Base-by-base conservation (phyloP, 2,329 filamentous ascomycete species). In the Trichoderma sp. region DNA sequence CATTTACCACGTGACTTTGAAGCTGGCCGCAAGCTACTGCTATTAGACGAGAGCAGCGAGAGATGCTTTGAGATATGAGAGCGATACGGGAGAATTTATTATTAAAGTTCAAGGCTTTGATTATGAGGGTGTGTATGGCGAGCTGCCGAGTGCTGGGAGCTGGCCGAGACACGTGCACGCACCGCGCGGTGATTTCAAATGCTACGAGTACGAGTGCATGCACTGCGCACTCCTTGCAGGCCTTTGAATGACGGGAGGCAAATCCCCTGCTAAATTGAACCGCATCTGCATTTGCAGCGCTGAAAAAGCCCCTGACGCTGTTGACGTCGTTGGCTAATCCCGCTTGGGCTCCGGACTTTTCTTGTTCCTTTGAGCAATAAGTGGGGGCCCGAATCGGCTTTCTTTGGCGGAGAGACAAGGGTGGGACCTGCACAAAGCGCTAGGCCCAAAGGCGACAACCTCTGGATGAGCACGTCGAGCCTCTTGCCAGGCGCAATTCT, bases 381-480 rank as follows among this genome's bases (percentile, higher is more conserved):
- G 50, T 35, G 74, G 67, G 38, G 41, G 12, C 65, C 29, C 27
- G 29, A 63, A 38, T 67, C 68, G 45, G 35, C 53, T 73, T 53
- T 68, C 71, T 71, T 56, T 68, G 63, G 68, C 35, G 63, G 74
- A 75, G 74, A 63, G 75, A 63, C 56, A 67, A 59, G 71, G 75
- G 71, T 78, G 77, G 76, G 75, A 68, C 76, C 77, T 78, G 77
- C 79, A 76, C 77, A 74, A 77, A 77, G 79, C 80, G 80, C 83
- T 84, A 84, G 79, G 77, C 80, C 82, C 77, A 81, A 81, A 80
- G 75, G 78, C 79, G 80, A 79, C 79, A 78, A 76, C 81, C 79
- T 80, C 35, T 74, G 76, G 74, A 83, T 80, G 80, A 81, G 81
- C 81, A 81, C 78, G 78, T 82, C 80, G 78, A 83, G 82, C 82